These are phyloP conservation scores for Myxozyma sirexii DNA, from an alignment of 805 yeast genomes.

Conservation along the genomic window DNA sequence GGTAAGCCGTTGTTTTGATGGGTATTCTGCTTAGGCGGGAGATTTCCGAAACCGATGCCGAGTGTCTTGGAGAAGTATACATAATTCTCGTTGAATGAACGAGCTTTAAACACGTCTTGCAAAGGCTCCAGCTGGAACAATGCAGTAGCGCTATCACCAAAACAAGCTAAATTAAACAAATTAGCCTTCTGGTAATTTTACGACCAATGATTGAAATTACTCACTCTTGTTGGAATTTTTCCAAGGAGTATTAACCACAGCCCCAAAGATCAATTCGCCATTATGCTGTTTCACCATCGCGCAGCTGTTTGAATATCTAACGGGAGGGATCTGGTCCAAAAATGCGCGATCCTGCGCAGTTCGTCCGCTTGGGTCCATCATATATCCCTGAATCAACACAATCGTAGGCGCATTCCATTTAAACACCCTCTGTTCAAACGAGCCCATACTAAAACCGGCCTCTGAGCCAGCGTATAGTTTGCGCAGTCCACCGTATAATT, in stretches of 20 bases:
- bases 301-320: slow-evolving; percentile 19
- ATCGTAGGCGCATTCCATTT: slow-evolving; percentile 91
- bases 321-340: slow-evolving; percentile 37
- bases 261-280: slow-evolving; percentile 61
- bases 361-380: slow-evolving; percentile 33
- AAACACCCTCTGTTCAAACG: slow-evolving; percentile 78
- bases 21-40: slow-evolving; percentile 53
- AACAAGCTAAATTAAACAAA: slow-evolving; percentile 48
- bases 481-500: slow-evolving; percentile 44
- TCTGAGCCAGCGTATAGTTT: slow-evolving; percentile 73
- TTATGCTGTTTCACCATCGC: slow-evolving; percentile 31
- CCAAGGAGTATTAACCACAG: slow-evolving; percentile 76
- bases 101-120: slow-evolving; percentile 55
- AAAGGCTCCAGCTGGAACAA: slow-evolving; percentile 70
- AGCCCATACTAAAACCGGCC: slow-evolving; percentile 84
- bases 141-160: slow-evolving; percentile 63
- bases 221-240: slow-evolving; percentile 58
- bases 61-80: slow-evolving; percentile 74
- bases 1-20: slow-evolving; percentile 42
- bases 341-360: slow-evolving; percentile 36
- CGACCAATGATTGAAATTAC: too few species aligned
- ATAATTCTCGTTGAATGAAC: slow-evolving; percentile 45
- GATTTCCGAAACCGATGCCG: slow-evolving; percentile 80
- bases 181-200: too few species aligned
- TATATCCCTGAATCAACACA: slow-evolving; percentile 66